Percentiles rank a stretch among this genome's conserved stretches.
Evolutionary conservation across 164 flowering plant species (phyloP).

Genomic region (Macadamia tetraphylla): DNA sequence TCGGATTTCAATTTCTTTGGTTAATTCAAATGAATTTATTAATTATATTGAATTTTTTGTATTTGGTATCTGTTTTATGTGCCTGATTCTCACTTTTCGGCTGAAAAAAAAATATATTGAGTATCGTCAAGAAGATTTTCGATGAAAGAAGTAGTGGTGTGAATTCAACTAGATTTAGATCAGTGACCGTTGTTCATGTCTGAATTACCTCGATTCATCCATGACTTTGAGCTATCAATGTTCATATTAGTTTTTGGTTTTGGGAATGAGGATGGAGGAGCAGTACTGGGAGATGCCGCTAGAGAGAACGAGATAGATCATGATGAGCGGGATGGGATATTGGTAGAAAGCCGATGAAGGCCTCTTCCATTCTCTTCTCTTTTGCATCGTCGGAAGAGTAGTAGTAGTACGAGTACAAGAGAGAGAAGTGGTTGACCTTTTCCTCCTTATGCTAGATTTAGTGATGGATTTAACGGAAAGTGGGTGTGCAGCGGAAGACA

Average conservation of each 20-base stretch:
- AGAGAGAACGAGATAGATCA: neutral
- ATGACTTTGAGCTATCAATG: too few species aligned
- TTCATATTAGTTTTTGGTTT: neutral
- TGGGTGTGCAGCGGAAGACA: conserved; percentile 32
- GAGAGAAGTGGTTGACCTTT: neutral
- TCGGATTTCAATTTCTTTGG: neutral
- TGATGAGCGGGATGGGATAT: neutral
- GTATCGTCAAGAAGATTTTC: neutral
- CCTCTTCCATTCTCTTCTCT: neutral
- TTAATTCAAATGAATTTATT: neutral
- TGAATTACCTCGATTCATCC: neutral
- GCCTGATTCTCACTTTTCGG: neutral
- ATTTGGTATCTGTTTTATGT: neutral
- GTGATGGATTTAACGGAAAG: conserved; percentile 39
- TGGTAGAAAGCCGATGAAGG: neutral
- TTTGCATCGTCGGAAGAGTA: neutral
- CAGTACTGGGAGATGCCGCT: neutral
- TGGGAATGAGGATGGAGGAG: conserved; percentile 5
- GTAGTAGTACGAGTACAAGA: neutral
- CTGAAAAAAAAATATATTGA: neutral
- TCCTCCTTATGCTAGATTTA: conserved; percentile 4
- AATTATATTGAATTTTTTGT: neutral
- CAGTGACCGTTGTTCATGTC: neutral
- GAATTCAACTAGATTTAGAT: neutral
- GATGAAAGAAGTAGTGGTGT: neutral